A percentile compares a stretch with the other conserved stretches of the same genome.
Conservation (phyloP, 371 early-diverging fungal species). For the Actinomucor elegans region DNA sequence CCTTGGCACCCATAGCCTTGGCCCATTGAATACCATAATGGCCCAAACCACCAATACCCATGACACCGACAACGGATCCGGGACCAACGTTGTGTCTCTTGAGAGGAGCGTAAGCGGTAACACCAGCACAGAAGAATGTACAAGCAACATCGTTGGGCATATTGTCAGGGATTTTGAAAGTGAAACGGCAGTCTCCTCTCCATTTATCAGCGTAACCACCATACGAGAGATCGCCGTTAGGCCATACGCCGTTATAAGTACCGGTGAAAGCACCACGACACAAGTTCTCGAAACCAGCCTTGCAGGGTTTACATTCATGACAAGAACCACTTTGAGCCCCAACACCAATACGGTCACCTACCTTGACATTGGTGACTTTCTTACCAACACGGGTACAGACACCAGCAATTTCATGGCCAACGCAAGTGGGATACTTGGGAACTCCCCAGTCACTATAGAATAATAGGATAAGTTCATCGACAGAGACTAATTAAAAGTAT, state of each 20-base stretch:
- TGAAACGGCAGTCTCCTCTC: slow-evolving; percentile 47
- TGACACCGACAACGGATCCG: slow-evolving; percentile 56
- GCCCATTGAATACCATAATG: slow-evolving; percentile 63
- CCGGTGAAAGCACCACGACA: slow-evolving; percentile 47
- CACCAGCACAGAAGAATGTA: slow-evolving; percentile 51
- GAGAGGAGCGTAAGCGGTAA: slow-evolving; percentile 67
- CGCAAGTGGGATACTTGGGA: slow-evolving; percentile 50
- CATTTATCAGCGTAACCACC: slow-evolving; percentile 67
- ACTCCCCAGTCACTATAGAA: slow-evolving; percentile 23
- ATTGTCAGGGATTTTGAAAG: slow-evolving; percentile 57
- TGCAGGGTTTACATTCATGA: slow-evolving; percentile 25
- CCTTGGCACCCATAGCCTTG: slow-evolving; percentile 65
- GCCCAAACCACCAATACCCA: slow-evolving; percentile 66
- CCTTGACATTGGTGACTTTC: slow-evolving; percentile 47
- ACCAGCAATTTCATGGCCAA: slow-evolving; percentile 62
- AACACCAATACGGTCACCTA: slow-evolving; percentile 75
- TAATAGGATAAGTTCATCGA: too few species aligned
- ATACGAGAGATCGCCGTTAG: slow-evolving; percentile 51
- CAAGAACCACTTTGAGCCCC: slow-evolving; percentile 63
- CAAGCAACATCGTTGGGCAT: slow-evolving; percentile 52
- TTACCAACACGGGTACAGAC: slow-evolving; percentile 53
- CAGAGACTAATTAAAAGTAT: too few species aligned
- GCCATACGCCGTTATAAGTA: slow-evolving; percentile 57
- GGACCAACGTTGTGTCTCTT: slow-evolving; percentile 48
- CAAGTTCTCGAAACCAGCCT: slow-evolving; percentile 25